phyloP scores from a whole-genome alignment of 2,329 filamentous ascomycete species.

The Aspergillus fijiensis region DNA sequence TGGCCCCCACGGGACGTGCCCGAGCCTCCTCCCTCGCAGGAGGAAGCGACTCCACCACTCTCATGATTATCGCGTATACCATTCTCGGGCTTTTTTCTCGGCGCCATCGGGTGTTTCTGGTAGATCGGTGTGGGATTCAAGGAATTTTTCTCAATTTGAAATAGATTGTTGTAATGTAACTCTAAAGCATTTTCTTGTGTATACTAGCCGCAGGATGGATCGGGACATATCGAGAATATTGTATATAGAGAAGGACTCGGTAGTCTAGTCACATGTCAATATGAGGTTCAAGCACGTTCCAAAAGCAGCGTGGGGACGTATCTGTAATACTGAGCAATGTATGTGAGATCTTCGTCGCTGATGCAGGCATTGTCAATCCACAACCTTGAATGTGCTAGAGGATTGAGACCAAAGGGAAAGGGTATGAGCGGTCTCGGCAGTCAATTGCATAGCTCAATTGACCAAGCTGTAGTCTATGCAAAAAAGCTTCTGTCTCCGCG shows the following conservation, averaged over 20 bases:
- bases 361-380: no score
- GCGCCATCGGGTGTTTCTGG: background rate
- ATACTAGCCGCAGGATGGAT: background rate
- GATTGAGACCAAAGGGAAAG: no score
- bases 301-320: no score
- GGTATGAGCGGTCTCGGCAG: no score
- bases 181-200: background rate
- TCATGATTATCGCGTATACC: background rate
- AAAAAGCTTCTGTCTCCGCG: no score
- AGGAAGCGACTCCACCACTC: slow-evolving; percentile 31
- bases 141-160: background rate
- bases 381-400: no score
- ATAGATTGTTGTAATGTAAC: background rate
- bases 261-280: no score
- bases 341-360: no score
- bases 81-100: background rate
- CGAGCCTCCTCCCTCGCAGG: slow-evolving; percentile 66
- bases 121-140: background rate
- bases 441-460: no score
- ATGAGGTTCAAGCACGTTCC: no score
- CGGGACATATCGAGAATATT: slow-evolving; percentile 22
- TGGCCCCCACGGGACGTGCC: slow-evolving; percentile 27
- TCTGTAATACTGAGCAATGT: no score
- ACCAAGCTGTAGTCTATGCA: no score
- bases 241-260: slow-evolving; percentile 20